phyloP scores from a whole-genome alignment of 345 rosid species.

The Ailanthus altissimus region DNA sequence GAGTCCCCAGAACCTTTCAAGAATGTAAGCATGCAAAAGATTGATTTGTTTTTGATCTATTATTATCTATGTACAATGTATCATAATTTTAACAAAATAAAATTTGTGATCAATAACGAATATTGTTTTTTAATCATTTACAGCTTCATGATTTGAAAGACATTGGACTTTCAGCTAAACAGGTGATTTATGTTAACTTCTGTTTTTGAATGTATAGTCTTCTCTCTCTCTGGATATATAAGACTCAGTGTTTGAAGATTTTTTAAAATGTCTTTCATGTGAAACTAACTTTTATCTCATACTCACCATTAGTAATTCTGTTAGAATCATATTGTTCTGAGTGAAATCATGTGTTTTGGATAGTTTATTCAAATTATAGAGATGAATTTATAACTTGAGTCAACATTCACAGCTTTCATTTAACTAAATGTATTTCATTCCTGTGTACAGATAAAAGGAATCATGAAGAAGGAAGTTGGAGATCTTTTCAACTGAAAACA shows the following conservation, averaged over 20 bases:
- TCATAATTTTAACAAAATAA: background rate
- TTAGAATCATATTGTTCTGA: background rate
- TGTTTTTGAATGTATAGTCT: background rate
- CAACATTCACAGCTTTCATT: background rate
- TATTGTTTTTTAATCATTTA: background rate
- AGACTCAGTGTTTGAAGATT: background rate
- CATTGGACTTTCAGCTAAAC: conserved; percentile 75
- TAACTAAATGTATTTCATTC: background rate
- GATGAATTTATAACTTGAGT: background rate
- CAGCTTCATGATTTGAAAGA: conserved; percentile 72
- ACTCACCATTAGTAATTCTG: background rate
- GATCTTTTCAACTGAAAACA: conserved; percentile 29
- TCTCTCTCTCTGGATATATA: background rate
- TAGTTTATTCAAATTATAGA: background rate
- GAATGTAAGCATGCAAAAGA: conserved; percentile 37
- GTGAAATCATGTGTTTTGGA: background rate
- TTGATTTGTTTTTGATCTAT: background rate
- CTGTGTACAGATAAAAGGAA: conserved; percentile 36
- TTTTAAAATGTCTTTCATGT: background rate
- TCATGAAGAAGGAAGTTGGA: conserved; percentile 37
- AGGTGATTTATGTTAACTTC: conserved; percentile 41
- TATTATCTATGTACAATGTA: background rate
- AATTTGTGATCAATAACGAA: conserved; percentile 4
- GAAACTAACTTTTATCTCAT: background rate
- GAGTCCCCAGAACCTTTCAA: conserved; percentile 68